Percentiles rank a stretch among this genome's conserved stretches.
These are phyloP conservation scores for Bjerkandera adusta DNA, from an alignment of 1,284 basidiomycete species.

Conservation along the genomic window DNA sequence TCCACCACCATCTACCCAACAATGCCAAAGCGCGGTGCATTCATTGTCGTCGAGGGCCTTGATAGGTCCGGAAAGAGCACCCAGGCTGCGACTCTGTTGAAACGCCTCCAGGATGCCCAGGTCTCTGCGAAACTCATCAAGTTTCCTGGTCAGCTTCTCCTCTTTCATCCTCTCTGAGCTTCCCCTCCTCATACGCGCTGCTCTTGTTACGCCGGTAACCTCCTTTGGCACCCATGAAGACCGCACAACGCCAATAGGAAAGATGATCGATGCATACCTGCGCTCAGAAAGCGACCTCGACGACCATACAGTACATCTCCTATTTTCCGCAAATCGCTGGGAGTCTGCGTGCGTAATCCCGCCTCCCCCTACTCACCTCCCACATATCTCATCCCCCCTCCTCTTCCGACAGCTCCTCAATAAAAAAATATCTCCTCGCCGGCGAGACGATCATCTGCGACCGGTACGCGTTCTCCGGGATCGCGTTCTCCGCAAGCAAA, in stretches of 20 bases:
- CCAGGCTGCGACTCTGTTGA: constrained; percentile 65
- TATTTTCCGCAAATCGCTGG: constrained; percentile 98
- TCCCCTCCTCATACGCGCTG: background rate
- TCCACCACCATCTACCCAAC: background rate
- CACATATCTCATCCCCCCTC: constrained; percentile 17
- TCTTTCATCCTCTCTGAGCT: background rate
- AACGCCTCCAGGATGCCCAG: constrained; percentile 42
- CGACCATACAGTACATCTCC: constrained; percentile 89
- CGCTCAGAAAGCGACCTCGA: constrained; percentile 83
- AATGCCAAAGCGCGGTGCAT: constrained; percentile 59
- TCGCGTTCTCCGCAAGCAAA: constrained; percentile 92
- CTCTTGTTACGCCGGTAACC: background rate
- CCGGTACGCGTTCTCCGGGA: constrained; percentile 95
- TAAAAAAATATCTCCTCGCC: constrained; percentile 55
- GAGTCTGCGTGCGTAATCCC: constrained; percentile 87
- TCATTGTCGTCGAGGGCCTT: constrained; percentile 93
- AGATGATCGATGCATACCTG: constrained; percentile 94
- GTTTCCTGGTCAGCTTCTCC: constrained; percentile 73
- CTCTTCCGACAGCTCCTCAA: constrained; percentile 49
- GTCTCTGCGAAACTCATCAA: constrained; percentile 59
- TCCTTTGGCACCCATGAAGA: constrained; percentile 48
- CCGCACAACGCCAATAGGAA: constrained; percentile 87
- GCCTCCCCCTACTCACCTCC: constrained; percentile 2
- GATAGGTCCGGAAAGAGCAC: constrained; percentile 93
- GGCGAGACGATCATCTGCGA: constrained; percentile 87